Conservation (phyloP, 73 alveolate genomes). For the Paramecium primaurelia region DNA sequence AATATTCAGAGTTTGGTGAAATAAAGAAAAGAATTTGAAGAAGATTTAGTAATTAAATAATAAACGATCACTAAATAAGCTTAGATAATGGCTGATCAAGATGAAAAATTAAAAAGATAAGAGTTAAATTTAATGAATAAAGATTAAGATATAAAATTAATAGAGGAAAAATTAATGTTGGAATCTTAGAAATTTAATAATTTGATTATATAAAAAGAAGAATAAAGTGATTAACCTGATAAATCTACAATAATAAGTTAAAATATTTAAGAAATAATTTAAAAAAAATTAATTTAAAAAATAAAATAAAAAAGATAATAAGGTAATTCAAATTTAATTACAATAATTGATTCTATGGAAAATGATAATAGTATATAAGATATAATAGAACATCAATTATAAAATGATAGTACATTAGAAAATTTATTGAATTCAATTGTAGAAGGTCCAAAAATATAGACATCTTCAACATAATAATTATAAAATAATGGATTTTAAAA, state of each 20-base stretch:
- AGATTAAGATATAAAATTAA: background rate
- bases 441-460: background rate
- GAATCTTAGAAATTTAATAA: background rate
- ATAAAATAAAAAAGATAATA: background rate
- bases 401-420: background rate
- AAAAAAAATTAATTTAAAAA: background rate
- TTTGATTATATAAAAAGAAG: background rate
- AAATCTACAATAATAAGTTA: background rate
- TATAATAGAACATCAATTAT: background rate
- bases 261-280: background rate
- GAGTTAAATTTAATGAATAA: background rate
- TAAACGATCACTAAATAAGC: background rate
- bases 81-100: background rate
- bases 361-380: background rate
- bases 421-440: background rate
- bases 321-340: background rate
- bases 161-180: background rate
- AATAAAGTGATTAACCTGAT: background rate
- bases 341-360: background rate
- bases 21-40: background rate
- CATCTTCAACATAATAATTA: background rate
- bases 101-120: background rate
- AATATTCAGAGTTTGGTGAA: background rate
- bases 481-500: background rate
- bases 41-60: background rate